Evolutionary conservation across 148 eudicot species (phyloP).

Genomic region (Amaranthus palmeri): DNA sequence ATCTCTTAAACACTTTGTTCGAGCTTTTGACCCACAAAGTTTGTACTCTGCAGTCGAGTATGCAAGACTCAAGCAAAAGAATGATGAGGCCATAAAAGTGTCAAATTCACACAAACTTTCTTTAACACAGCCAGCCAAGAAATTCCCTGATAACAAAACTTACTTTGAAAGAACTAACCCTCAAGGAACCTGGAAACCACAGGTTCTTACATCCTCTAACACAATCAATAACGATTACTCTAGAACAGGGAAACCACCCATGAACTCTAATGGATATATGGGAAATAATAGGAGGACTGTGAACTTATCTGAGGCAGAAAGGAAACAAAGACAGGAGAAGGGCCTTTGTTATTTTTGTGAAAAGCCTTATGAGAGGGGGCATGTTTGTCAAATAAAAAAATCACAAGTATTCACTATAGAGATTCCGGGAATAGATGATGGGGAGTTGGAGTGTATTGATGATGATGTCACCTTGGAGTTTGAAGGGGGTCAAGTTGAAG

Average conservation of each 20-base stretch:
- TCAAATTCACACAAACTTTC: too few species aligned
- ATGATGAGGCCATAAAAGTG: too few species aligned
- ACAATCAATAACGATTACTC: too few species aligned
- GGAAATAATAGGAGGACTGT: too few species aligned
- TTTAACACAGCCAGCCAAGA: too few species aligned
- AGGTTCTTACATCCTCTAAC: too few species aligned
- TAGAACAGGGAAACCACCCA: too few species aligned
- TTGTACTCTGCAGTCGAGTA: neutral
- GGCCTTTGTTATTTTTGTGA: neutral
- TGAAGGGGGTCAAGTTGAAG: neutral
- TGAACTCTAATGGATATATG: too few species aligned
- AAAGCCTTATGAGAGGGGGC: conserved; percentile 1
- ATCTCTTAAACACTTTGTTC: neutral
- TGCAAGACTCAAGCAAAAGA: neutral
- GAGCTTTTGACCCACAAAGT: neutral
- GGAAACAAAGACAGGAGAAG: neutral
- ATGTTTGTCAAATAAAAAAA: neutral
- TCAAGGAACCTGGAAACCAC: too few species aligned
- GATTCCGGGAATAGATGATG: neutral
- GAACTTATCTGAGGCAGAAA: neutral
- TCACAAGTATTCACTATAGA: neutral
- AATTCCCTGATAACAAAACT: too few species aligned
- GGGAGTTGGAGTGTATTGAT: neutral
- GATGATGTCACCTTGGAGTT: too few species aligned
- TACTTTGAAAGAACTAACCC: too few species aligned